Evolutionary conservation across 768 basidiomycete species (phyloP).

Genomic region (Tubosaeta sp.): DNA sequence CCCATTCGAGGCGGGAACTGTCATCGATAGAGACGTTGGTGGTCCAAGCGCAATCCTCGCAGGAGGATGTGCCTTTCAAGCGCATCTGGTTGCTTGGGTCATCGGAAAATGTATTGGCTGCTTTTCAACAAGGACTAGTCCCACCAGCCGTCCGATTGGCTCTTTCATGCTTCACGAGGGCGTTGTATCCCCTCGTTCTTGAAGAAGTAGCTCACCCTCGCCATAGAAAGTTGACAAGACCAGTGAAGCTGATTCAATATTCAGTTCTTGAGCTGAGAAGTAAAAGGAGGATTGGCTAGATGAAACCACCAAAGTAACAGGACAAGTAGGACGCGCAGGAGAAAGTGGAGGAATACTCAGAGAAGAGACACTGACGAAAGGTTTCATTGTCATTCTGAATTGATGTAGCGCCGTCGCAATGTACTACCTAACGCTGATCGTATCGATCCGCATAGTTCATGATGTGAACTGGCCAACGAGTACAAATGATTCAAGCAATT

Average conservation of each 20-base stretch:
- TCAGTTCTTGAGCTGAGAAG: conserved; percentile 78
- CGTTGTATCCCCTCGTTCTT: conserved; percentile 42
- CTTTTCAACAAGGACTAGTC: conserved; percentile 48
- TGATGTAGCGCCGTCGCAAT: too few species aligned
- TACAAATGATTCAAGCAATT: conserved; percentile 41
- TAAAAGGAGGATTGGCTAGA: conserved; percentile 61
- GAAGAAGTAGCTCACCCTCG: conserved; percentile 62
- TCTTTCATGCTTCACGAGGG: conserved; percentile 55
- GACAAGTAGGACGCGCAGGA: conserved; percentile 46
- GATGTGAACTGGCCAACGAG: not conserved
- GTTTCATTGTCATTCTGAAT: conserved; percentile 27
- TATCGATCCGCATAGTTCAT: not conserved
- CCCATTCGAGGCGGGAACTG: conserved; percentile 62
- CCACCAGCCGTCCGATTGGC: conserved; percentile 59
- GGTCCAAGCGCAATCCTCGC: conserved; percentile 78
- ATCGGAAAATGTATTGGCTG: conserved; percentile 46
- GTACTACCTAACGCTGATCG: not conserved
- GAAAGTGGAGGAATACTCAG: conserved; percentile 51
- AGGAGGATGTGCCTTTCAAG: conserved; percentile 74
- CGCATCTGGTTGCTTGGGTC: conserved; percentile 54
- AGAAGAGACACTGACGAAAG: conserved; percentile 49
- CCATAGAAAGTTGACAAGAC: conserved; percentile 52
- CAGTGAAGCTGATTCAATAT: conserved; percentile 29
- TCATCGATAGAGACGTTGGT: conserved; percentile 66
- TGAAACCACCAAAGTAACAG: conserved; percentile 43